Conservation (phyloP, 768 basidiomycete species). For the Russula vinacea region DNA sequence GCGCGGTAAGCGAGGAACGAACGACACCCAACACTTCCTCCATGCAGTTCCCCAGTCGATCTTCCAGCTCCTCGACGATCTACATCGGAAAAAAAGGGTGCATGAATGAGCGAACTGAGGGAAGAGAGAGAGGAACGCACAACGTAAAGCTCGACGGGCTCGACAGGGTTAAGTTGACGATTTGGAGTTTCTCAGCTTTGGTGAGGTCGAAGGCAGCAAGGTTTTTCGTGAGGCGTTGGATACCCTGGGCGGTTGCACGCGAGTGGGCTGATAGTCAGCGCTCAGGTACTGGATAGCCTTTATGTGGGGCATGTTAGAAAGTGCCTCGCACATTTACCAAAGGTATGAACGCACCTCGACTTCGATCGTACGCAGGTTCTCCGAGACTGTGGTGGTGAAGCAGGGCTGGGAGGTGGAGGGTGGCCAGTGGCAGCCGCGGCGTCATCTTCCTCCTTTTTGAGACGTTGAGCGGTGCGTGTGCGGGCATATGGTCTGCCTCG, state of each 20-base stretch:
- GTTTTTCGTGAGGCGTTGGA: slow-evolving; percentile 61
- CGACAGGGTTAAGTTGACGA: slow-evolving; percentile 83
- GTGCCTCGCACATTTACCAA: too few relatives aligned
- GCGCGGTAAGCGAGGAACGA: slow-evolving; percentile 41
- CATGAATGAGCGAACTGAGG: background rate
- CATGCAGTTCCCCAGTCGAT: slow-evolving; percentile 68
- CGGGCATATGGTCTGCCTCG: slow-evolving; percentile 70
- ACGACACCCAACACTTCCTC: slow-evolving; percentile 64
- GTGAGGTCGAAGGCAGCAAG: slow-evolving; percentile 72
- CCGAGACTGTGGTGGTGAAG: slow-evolving; percentile 54
- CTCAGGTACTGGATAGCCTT: slow-evolving; percentile 86
- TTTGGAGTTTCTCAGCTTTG: slow-evolving; percentile 87
- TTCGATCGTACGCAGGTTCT: slow-evolving; percentile 82
- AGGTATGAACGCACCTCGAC: slow-evolving; percentile 60
- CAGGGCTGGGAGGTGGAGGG: slow-evolving; percentile 32
- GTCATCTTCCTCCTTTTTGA: slow-evolving; percentile 73
- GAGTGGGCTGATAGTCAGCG: slow-evolving; percentile 67
- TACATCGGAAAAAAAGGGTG: slow-evolving; percentile 35
- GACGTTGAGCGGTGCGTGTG: slow-evolving; percentile 63
- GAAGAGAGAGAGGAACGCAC: slow-evolving; percentile 47
- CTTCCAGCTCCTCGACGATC: slow-evolving; percentile 92
- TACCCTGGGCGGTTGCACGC: slow-evolving; percentile 60
- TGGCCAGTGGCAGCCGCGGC: slow-evolving; percentile 37
- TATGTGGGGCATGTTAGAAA: background rate
- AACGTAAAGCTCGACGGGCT: slow-evolving; percentile 83